These are phyloP conservation scores for Epichloe sp. DNA, from an alignment of 2,329 filamentous ascomycete genomes.

Conservation along the genomic window DNA sequence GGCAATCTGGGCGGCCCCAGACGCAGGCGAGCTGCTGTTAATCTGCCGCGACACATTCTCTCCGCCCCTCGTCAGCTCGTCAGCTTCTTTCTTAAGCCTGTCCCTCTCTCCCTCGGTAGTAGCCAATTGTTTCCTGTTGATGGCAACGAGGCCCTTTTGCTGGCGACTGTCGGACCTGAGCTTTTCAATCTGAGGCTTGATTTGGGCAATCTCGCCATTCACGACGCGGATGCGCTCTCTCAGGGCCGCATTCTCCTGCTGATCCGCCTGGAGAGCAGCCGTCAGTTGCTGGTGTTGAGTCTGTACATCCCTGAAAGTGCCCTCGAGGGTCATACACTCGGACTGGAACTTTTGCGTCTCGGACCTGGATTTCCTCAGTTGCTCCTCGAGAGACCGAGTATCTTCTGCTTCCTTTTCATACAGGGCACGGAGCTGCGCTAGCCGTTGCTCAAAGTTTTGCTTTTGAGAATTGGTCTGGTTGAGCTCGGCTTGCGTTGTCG, in stretches of 20 bases:
- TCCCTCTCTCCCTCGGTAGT: slow-evolving; percentile 84
- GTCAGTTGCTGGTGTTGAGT: slow-evolving; percentile 67
- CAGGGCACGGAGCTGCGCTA: slow-evolving; percentile 72
- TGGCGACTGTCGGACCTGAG: slow-evolving; percentile 83
- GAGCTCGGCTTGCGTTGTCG: slow-evolving; percentile 66
- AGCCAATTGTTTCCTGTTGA: slow-evolving; percentile 94
- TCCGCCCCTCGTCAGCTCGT: slow-evolving; percentile 50
- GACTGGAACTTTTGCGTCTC: slow-evolving; percentile 76
- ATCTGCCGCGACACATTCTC: slow-evolving; percentile 43
- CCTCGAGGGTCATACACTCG: slow-evolving; percentile 74
- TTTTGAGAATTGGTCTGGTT: slow-evolving; percentile 76
- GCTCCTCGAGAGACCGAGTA: slow-evolving; percentile 73
- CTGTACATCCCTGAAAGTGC: slow-evolving; percentile 66
- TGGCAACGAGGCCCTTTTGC: slow-evolving; percentile 90
- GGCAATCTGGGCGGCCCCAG: slow-evolving; percentile 37
- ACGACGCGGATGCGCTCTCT: slow-evolving; percentile 79
- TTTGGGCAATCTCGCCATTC: slow-evolving; percentile 68
- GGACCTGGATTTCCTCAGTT: slow-evolving; percentile 58
- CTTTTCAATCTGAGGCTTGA: slow-evolving; percentile 89
- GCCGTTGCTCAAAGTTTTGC: slow-evolving; percentile 78
- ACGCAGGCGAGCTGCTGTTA: slow-evolving; percentile 36
- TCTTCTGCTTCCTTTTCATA: slow-evolving; percentile 91
- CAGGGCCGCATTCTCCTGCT: slow-evolving; percentile 72
- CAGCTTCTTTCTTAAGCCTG: slow-evolving; percentile 69
- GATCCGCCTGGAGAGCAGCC: slow-evolving; percentile 67